Conservation (phyloP, 371 early-diverging fungal species). For the Catenaria anguillulae region DNA sequence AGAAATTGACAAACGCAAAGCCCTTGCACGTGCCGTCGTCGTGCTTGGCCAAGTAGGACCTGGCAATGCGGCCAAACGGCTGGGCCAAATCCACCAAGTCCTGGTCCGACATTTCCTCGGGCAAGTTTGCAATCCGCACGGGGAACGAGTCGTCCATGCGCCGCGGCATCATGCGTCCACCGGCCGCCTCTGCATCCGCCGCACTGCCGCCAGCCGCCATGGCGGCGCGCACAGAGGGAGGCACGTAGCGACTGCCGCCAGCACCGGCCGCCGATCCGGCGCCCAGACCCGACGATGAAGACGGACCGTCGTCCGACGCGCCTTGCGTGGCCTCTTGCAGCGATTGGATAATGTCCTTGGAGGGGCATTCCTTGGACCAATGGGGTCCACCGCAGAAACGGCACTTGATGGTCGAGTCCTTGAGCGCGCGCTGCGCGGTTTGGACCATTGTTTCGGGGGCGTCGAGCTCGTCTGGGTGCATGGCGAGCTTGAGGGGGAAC, state of each 20-base stretch:
- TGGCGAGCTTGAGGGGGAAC: background rate
- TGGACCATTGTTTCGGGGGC: background rate
- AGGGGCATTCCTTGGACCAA: slow-evolving; percentile 6
- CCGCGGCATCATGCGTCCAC: background rate
- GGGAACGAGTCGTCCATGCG: slow-evolving; percentile 4
- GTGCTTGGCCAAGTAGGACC: slow-evolving; percentile 4
- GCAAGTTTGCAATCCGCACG: slow-evolving; percentile 4
- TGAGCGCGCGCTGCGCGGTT: background rate
- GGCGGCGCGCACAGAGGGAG: background rate
- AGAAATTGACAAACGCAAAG: slow-evolving; percentile 5
- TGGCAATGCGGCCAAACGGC: background rate
- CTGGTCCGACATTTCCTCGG: background rate
- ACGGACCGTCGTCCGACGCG: too few relatives aligned
- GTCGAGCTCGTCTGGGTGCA: background rate
- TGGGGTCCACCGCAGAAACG: slow-evolving; percentile 1
- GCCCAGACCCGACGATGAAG: too few relatives aligned
- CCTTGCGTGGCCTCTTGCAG: slow-evolving; percentile 1
- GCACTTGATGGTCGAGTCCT: slow-evolving; percentile 4
- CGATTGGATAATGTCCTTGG: slow-evolving; percentile 5
- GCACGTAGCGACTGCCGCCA: background rate
- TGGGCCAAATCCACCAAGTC: background rate
- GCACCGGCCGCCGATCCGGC: background rate
- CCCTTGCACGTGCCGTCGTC: slow-evolving; percentile 5
- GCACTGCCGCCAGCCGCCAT: background rate
- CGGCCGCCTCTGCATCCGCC: background rate